These are phyloP conservation scores for Xylariaceae sp. DNA, from an alignment of 2,329 filamentous ascomycete species.

Conservation along the genomic window DNA sequence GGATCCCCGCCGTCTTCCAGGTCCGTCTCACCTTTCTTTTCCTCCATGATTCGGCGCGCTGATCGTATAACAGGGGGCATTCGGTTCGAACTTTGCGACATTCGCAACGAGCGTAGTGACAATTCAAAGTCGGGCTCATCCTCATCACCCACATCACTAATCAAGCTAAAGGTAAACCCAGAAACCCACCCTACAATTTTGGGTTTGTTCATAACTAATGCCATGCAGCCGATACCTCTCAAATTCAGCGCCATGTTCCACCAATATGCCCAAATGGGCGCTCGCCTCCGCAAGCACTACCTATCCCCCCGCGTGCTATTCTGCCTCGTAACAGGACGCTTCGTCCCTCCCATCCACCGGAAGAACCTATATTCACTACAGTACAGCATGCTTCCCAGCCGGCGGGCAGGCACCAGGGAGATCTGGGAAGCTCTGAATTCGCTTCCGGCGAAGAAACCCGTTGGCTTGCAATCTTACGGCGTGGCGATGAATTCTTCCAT, in stretches of 20 bases:
- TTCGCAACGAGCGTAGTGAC: constrained; percentile 48
- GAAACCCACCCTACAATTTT: neutral
- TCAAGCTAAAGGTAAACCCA: constrained; percentile 69
- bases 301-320: constrained; percentile 83
- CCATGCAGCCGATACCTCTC: constrained; percentile 72
- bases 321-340: constrained; percentile 82
- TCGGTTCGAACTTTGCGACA: constrained; percentile 82
- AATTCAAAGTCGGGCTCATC: constrained; percentile 29
- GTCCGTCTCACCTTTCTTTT: constrained; percentile 40
- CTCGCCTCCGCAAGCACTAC: constrained; percentile 92
- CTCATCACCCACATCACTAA: constrained; percentile 65
- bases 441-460: constrained; percentile 42
- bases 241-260: constrained; percentile 92
- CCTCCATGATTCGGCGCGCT: neutral
- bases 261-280: constrained; percentile 92
- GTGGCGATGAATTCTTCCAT: constrained; percentile 14
- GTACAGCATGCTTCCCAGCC: constrained; percentile 93
- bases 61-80: constrained; percentile 60
- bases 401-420: constrained; percentile 73
- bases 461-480: constrained; percentile 30
- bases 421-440: constrained; percentile 73
- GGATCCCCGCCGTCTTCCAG: constrained; percentile 83
- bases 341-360: constrained; percentile 90
- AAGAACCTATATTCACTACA: constrained; percentile 94
- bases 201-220: constrained; percentile 5